Percentiles rank a stretch among this genome's conserved stretches.
Evolutionary conservation across 495 filamentous ascomycete species (phyloP).

Genomic region (Penicillium coprophilum): DNA sequence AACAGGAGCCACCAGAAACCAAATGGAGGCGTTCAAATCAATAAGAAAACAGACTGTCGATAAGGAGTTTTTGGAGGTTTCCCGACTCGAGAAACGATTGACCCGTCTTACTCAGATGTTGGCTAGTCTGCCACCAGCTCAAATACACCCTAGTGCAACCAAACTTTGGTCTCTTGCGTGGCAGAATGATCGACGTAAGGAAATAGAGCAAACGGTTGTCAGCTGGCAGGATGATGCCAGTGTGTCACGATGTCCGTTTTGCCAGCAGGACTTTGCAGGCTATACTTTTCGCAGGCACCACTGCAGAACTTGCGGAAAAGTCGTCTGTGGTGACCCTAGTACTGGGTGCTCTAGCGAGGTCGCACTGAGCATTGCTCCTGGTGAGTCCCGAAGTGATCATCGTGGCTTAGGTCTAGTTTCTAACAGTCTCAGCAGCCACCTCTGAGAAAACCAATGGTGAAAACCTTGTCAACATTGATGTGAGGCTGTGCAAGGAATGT

Average conservation of each 20-base stretch:
- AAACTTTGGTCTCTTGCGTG: slow-evolving; percentile 59
- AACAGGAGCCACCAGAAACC: slow-evolving; percentile 61
- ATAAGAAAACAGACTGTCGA: slow-evolving; percentile 77
- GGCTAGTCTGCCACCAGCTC: slow-evolving; percentile 64
- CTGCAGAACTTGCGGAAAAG: slow-evolving; percentile 86
- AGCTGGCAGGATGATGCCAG: slow-evolving; percentile 90
- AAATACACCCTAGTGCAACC: slow-evolving; percentile 45
- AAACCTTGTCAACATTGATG: slow-evolving; percentile 65
- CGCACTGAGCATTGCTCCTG: slow-evolving; percentile 68
- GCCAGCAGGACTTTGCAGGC: slow-evolving; percentile 86
- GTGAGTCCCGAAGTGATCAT: slow-evolving; percentile 49
- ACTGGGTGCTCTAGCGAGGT: slow-evolving; percentile 86
- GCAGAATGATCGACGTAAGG: slow-evolving; percentile 67
- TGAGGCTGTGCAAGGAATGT: slow-evolving; percentile 92
- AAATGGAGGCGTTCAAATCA: slow-evolving; percentile 64
- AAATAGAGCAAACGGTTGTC: slow-evolving; percentile 86
- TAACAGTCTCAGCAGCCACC: slow-evolving; percentile 43
- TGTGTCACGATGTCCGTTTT: slow-evolving; percentile 84
- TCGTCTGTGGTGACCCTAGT: slow-evolving; percentile 82
- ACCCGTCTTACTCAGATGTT: slow-evolving; percentile 87
- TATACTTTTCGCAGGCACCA: slow-evolving; percentile 92
- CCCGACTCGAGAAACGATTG: slow-evolving; percentile 83
- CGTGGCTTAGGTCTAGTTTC: background rate
- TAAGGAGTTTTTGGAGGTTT: slow-evolving; percentile 78
- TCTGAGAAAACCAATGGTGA: slow-evolving; percentile 59